Conservation (phyloP, 169 alveolate species). For the Pseudocohnilembus persalinus region DNA sequence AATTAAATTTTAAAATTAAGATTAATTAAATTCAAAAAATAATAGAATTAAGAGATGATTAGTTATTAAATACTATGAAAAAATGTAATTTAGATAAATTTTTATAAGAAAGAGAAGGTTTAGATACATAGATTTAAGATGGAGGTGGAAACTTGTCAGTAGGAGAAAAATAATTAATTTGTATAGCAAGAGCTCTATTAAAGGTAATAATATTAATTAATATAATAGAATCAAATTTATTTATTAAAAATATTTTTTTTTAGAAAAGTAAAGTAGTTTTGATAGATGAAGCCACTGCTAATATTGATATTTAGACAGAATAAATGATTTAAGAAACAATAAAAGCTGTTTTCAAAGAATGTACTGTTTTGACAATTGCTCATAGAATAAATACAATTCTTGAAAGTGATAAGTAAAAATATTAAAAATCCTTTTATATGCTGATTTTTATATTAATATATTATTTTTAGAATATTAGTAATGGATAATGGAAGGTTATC, state of each 20-base stretch:
- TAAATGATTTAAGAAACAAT: constrained; percentile 66
- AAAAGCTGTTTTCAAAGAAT: constrained; percentile 58
- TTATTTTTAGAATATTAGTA: constrained; percentile 55
- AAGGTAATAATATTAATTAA: constrained; percentile 22
- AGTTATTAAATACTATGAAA: constrained; percentile 50
- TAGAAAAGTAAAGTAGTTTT: constrained; percentile 44
- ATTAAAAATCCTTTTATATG: no score
- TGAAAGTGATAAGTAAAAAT: constrained; percentile 64
- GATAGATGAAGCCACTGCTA: constrained; percentile 73
- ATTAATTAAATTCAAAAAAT: no score
- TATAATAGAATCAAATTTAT: no score
- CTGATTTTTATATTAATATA: neutral
- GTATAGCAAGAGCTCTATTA: constrained; percentile 78
- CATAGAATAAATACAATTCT: constrained; percentile 86
- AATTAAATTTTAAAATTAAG: no score
- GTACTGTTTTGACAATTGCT: constrained; percentile 88
- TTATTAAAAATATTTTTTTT: no score
- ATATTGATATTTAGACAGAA: constrained; percentile 63
- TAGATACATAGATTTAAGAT: constrained; percentile 52
- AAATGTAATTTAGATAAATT: constrained; percentile 63
- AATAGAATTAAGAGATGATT: constrained; percentile 53
- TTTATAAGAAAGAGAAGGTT: constrained; percentile 40
- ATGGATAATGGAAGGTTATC: constrained; percentile 68
- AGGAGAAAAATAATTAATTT: constrained; percentile 80
- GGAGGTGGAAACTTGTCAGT: constrained; percentile 77